Base-by-base conservation (phyloP, 2,329 filamentous ascomycete species). In the Plectosphaerella sp. region DNA sequence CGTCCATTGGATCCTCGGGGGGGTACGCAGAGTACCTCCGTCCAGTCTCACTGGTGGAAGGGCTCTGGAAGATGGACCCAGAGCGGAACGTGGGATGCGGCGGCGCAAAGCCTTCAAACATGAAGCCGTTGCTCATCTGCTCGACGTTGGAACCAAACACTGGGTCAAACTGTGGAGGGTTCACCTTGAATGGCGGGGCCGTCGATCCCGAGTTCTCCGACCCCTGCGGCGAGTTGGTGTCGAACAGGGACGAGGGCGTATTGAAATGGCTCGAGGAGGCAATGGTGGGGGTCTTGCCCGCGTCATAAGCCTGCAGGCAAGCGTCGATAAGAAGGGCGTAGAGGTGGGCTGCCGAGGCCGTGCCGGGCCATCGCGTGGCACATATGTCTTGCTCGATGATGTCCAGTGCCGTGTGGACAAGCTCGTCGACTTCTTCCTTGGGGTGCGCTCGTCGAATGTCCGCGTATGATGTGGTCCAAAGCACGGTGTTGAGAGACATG, bases 381-480 rank as follows among this genome's bases (percentile, higher is more conserved):
- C 90, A 92, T n/a, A 24, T 37, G 9, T 41, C 36, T 52, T 87
- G 82, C 53, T 86, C 80, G 54, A 97, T 87, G 5, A 89, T 87
- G 49, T 92, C 87, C 53, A 97, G 74, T 0, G 89, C 89, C 18
- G 85, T 80, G 47, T 86, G 79, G 43, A 96, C 78, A 58, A 94
- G 80, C 24, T 82, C 76, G 62, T 93, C 85, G 0, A 96, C 87
- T 57, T 94, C 87, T 45, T 91, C 84, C 18, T 86, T 83, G 4
- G 79, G 67, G 64, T 96, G 87, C 16, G 82, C 75, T 50, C 82
- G 80, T 45, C 94, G 86, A 22, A 97, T 86, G 58, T 93, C 88
- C 4, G 87, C 80, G 63, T 96, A 97, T 1, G 92, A 96, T 8
- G 96, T 80, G 2, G 89, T 84, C 94, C 94, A 99, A 1, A 99